These are phyloP conservation scores for Yarrowia sp. DNA, from an alignment of 805 yeast species.

Conservation along the genomic window DNA sequence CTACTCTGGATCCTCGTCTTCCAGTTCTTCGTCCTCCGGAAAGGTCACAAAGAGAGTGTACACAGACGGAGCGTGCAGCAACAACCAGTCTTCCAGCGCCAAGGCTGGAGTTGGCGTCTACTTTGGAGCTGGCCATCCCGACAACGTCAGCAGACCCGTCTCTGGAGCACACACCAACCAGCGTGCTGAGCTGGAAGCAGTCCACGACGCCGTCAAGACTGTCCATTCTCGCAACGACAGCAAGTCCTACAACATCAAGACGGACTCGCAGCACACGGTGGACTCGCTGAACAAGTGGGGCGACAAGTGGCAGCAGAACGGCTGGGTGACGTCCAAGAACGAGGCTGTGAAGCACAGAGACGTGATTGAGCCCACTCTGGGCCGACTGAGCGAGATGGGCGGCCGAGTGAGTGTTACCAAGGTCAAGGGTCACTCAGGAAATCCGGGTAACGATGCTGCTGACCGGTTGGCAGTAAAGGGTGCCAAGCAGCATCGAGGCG, in stretches of 20 bases:
- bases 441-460: background rate
- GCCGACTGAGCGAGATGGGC: background rate
- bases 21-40: too few relatives aligned
- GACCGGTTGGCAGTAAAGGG: too few relatives aligned
- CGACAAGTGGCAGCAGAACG: background rate
- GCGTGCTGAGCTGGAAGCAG: conserved; percentile 10
- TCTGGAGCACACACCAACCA: background rate
- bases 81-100: background rate
- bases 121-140: background rate
- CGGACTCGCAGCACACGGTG: background rate
- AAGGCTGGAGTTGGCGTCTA: background rate
- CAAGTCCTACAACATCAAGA: background rate
- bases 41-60: background rate
- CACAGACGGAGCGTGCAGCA: conserved; percentile 10
- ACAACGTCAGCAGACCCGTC: background rate
- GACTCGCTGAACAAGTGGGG: background rate
- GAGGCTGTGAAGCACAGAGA: background rate
- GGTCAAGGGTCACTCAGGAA: background rate
- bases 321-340: background rate
- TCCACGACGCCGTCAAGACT: background rate
- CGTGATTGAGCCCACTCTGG: background rate
- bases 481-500: too few relatives aligned
- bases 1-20: too few relatives aligned
- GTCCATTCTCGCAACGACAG: background rate
- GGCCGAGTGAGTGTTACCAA: background rate